phyloP scores from a whole-genome alignment of 495 filamentous ascomycete species.

The Talaromyces nanjingensis region DNA sequence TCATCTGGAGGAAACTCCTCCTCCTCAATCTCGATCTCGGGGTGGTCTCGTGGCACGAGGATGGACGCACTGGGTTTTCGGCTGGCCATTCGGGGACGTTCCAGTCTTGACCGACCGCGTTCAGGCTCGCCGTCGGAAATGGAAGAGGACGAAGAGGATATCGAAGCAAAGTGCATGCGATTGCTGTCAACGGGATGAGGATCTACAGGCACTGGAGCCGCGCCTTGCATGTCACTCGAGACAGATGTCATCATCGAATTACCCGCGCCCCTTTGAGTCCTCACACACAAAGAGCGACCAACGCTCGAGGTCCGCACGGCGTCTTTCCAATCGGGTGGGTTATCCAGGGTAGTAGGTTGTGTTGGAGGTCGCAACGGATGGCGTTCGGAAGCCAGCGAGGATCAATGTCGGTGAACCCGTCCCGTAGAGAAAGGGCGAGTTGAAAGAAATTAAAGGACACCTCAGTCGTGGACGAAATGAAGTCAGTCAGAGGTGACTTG shows the following conservation, averaged over 20 bases:
- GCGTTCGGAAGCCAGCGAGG: not conserved
- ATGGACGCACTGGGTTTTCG: slow-evolving; percentile 75
- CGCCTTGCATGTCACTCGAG: slow-evolving; percentile 31
- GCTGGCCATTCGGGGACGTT: slow-evolving; percentile 48
- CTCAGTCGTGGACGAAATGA: not conserved
- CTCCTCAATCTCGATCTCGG: slow-evolving; percentile 58
- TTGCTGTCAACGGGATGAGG: slow-evolving; percentile 38
- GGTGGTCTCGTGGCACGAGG: slow-evolving; percentile 68
- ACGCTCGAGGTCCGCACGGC: not conserved
- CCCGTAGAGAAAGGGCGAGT: not conserved
- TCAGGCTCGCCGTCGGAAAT: slow-evolving; percentile 42
- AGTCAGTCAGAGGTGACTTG: not conserved
- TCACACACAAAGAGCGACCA: slow-evolving; percentile 8
- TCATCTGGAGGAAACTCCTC: slow-evolving; percentile 75
- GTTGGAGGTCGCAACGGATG: not conserved
- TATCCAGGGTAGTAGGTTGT: not conserved
- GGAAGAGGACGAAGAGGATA: slow-evolving; percentile 36
- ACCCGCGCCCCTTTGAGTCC: slow-evolving; percentile 3
- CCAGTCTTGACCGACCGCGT: slow-evolving; percentile 31
- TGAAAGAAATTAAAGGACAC: not conserved
- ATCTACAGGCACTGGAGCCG: slow-evolving; percentile 34
- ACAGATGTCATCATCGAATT: slow-evolving; percentile 31
- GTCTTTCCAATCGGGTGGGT: not conserved
- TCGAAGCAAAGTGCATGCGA: slow-evolving; percentile 17
- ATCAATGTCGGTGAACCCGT: not conserved